These are phyloP conservation scores for Suillus sp. DNA, from an alignment of 768 basidiomycete genomes.

Conservation along the genomic window DNA sequence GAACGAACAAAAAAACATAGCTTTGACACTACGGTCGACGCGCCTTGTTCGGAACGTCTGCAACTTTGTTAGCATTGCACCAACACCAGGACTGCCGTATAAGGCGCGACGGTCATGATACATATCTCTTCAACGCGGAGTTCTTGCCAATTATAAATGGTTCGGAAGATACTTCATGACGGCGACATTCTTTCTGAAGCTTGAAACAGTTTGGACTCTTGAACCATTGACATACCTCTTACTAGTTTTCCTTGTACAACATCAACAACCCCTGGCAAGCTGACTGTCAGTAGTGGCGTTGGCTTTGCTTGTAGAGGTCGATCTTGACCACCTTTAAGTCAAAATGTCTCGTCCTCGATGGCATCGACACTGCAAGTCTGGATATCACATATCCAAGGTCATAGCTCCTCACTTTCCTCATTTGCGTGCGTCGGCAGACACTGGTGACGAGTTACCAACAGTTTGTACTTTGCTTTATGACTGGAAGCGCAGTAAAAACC, in stretches of 20 bases:
- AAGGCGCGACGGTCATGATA: conserved; percentile 42
- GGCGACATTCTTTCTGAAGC: not conserved
- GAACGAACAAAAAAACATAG: not conserved
- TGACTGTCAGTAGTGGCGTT: conserved; percentile 23
- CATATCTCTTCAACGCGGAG: conserved; percentile 43
- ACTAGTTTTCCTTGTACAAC: not conserved
- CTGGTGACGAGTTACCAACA: not conserved
- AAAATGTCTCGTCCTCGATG: not conserved
- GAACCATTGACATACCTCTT: not conserved
- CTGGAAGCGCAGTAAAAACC: conserved; percentile 36
- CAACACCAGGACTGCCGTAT: conserved; percentile 36
- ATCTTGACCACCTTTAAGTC: not conserved
- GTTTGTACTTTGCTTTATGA: not conserved
- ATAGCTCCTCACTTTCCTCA: conserved; percentile 36
- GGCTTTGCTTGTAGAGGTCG: conserved; percentile 39
- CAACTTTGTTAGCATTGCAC: conserved; percentile 39
- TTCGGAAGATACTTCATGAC: not conserved
- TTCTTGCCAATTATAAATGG: conserved; percentile 40
- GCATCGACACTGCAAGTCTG: conserved; percentile 27
- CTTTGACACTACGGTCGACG: conserved; percentile 35
- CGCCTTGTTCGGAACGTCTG: conserved; percentile 39
- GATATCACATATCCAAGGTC: conserved; percentile 41
- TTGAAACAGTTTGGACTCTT: not conserved
- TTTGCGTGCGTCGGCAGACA: not conserved
- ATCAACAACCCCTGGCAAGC: not conserved